Evolutionary conservation across 805 yeast species (phyloP).

Genomic region (Lachancea cidri): DNA sequence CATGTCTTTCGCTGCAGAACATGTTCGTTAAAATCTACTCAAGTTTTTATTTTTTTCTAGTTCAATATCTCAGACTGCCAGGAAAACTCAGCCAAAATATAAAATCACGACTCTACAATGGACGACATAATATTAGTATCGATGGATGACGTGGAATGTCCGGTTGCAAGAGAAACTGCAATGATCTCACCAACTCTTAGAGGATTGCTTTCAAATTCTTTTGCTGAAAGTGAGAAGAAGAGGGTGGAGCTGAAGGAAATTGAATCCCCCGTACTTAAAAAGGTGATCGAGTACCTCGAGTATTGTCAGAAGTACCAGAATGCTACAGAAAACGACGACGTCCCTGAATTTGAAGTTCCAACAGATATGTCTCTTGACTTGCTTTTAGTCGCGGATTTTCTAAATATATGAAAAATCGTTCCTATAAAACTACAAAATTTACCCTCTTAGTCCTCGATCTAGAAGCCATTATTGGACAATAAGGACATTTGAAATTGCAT

Average conservation of each 20-base stretch:
- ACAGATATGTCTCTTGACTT: constrained; percentile 91
- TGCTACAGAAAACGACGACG: constrained; percentile 40
- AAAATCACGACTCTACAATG: constrained; percentile 1
- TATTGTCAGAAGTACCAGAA: constrained; percentile 66
- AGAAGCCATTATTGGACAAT: constrained; percentile 52
- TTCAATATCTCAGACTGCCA: not conserved
- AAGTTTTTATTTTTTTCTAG: not conserved
- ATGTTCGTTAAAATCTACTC: too few relatives aligned
- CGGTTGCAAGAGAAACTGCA: constrained; percentile 70
- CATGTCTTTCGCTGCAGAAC: too few relatives aligned
- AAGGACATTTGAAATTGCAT: constrained; percentile 61
- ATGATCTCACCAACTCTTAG: constrained; percentile 59
- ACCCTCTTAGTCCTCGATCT: constrained; percentile 40
- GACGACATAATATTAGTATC: constrained; percentile 59
- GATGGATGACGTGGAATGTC: constrained; percentile 60
- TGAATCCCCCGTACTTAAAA: constrained; percentile 65
- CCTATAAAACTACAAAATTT: constrained; percentile 35
- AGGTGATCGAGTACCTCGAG: constrained; percentile 79
- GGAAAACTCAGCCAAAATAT: not conserved
- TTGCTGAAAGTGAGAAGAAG: constrained; percentile 55
- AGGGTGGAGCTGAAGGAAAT: constrained; percentile 55
- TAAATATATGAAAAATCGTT: constrained; percentile 16
- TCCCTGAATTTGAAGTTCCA: constrained; percentile 87
- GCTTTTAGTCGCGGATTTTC: constrained; percentile 86
- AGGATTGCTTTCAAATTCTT: constrained; percentile 51